Evolutionary conservation across 2,329 filamentous ascomycete genomes (phyloP), one percentile per base, ranked within the genome.

Genomic region (Cercospora sp.): DNA sequence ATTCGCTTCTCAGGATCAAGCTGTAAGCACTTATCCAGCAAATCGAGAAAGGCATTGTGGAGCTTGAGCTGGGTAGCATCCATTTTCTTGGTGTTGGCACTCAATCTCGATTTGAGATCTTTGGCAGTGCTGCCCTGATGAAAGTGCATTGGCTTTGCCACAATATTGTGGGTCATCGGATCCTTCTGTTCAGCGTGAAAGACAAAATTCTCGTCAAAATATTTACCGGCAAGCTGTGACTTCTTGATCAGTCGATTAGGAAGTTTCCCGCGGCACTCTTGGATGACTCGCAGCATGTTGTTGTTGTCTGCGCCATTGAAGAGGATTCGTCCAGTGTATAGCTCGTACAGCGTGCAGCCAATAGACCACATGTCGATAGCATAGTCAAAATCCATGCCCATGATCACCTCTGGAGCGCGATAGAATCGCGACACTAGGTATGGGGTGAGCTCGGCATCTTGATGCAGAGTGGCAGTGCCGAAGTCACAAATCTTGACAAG

Each of bases 401-500:
- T 86, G 70, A 99, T 97, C 77, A 99, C 93, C 82, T 99, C 95
- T 2, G 96, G 95, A 3, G 95, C 95, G 69, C 95, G 91, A 79
- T 99, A 99, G 81, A 98, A 99, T 66, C 96, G 90, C 82, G 93
- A 97, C 77, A 98, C 93, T 1, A 99, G 89, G 77, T 98, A 98
- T 12, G 93, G 93, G 0, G 93, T 97, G 70, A 97, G 91, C 76
- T 97, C 93, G 71, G 91, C 95, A 74, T 99, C 95, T 12, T 91
- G 91, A 65, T 91, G 89, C 76, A 97, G 91, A 66, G 94, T 94
- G 30, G 95, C 95, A n/a, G 95, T 98, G 64, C 95, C 95, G 77
- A 99, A 82, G 84, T 99, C 95, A 79, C 94, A 97, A 64, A 99
- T 92, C 80, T 99, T 99, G 76, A 99, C 87, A 30, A 93, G 81